Evolutionary conservation across 345 rosid species (phyloP), one percentile per base, ranked within the genome.

Genomic region (Acer yangbiense): DNA sequence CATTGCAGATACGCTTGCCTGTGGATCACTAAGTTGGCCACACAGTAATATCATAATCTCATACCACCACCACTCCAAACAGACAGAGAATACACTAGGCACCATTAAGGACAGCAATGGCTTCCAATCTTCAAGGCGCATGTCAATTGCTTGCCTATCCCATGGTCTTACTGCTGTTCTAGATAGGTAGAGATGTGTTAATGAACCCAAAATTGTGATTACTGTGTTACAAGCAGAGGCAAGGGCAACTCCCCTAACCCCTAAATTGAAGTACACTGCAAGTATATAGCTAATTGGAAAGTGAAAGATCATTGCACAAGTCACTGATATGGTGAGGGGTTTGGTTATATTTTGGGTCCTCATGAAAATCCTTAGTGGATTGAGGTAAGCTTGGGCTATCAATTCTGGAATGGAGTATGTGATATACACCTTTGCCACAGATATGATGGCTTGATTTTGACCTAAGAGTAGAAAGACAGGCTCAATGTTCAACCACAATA

Each of bases 1-100:
- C 85, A 81, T 81, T 29, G 86, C 81, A n/a, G 86, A 78, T 65
- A 83, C 71, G 72, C 71, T 81, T n/a, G 74, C 81, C 69, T 68
- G 60, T 41, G 88, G 80, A 39, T 81, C 73, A 54, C 69, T 68
- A 35, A 83, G 70, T 46, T 79, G 63, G 70, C 85, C 81, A 67
- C 86, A 81, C 6, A 86, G 55, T 12, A 86, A 58, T 73, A 81
- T 18, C 78, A 86, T 83, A 14, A 86, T 79, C 63, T 86, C 86
- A 21, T 86, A 79, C 85, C 86, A 83, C 86, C 88, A 83, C 86
- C 86, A 86, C 29, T 86, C 88, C 77, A 77, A 77, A 72, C 88
- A 86, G 35, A 82, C 69, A 9, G 85, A 74, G 6, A 67, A 18
- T 18, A 72, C 78, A 68, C 83, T 81, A n/a, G 82, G 83, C 32